Evolutionary conservation across 1,284 basidiomycete species (phyloP), one percentile per base, ranked within the genome.

Genomic region (Naganishia sp.): DNA sequence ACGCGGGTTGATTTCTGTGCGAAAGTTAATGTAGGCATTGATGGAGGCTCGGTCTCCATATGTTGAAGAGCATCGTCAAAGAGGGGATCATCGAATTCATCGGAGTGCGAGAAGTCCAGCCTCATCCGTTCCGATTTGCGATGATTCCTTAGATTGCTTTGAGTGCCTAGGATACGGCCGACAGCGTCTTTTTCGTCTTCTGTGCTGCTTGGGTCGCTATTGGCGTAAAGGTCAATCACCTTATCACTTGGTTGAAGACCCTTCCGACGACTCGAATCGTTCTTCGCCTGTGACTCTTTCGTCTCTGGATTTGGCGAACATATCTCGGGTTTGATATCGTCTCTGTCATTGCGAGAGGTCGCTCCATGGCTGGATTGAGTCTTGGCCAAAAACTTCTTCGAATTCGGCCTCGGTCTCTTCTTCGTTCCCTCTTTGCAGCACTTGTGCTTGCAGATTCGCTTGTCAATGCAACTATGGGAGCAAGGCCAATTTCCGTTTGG

Each of bases 401-500:
- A 39, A 13, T 13, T 39, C 36, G 36, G 36, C 13, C 43, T 66
- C 13, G 68, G 59, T 44, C 53, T 63, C 39, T 55, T 63, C 50
- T 69, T 69, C 3, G 46, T 39, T 16, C 68, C 68, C 60, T 69
- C 64, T 50, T 61, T 56, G 39, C 68, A 69, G 49, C 68, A 69
- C 2, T 33, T 6, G 33, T 69, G 68, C 43, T 69, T 66, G 59
- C 68, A 69, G 15, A 25, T 42, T 18, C 18, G 21, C 44, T 65
- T 63, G n/a, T 43, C 21, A 18, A 11, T 42, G 48, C 68, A 69
- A 21, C 15, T 45, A 25, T 69, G 68, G 39, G 53, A 39, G 36
- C 68, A 69, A 10, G 57, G 56, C 59, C 60, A 66, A 21, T 69
- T 69, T 7, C 68, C 68, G 42, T 69, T 69, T 7, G 68, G 59